Evolutionary conservation across 2,329 filamentous ascomycete genomes (phyloP).

Genomic region (Monosporascus cannonballus): DNA sequence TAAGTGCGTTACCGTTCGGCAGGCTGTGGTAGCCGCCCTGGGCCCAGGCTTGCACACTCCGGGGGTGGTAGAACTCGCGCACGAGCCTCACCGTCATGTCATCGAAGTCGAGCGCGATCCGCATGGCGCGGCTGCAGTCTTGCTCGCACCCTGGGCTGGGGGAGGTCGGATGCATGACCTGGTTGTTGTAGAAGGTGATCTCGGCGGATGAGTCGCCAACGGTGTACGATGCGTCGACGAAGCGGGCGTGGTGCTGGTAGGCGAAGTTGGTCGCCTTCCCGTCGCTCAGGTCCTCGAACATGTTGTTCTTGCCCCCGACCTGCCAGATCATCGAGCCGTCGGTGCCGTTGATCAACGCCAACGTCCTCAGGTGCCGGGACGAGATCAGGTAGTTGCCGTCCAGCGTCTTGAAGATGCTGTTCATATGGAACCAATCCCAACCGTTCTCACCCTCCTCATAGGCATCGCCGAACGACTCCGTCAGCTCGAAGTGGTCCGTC

Average conservation of each 20-base stretch:
- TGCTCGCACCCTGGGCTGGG: slow-evolving; percentile 20
- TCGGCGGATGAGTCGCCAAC: slow-evolving; percentile 14
- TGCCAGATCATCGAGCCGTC: slow-evolving; percentile 30
- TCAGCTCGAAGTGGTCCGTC: slow-evolving; percentile 14
- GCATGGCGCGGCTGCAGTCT: slow-evolving; percentile 36
- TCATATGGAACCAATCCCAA: slow-evolving; percentile 35
- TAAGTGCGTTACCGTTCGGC: slow-evolving; percentile 44
- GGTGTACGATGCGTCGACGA: slow-evolving; percentile 16
- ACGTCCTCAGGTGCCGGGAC: slow-evolving; percentile 23
- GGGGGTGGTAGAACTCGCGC: slow-evolving; percentile 34
- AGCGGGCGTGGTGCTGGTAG: slow-evolving; percentile 34
- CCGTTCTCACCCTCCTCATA: slow-evolving; percentile 3
- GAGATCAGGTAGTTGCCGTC: slow-evolving; percentile 33
- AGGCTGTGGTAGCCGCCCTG: slow-evolving; percentile 47
- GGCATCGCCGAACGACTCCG: slow-evolving; percentile 7
- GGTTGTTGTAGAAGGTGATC: slow-evolving; percentile 34
- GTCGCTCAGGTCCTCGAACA: slow-evolving; percentile 29
- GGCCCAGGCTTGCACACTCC: slow-evolving; percentile 31
- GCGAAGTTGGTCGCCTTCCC: slow-evolving; percentile 29
- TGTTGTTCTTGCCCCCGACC: slow-evolving; percentile 31
- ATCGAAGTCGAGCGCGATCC: slow-evolving; percentile 37
- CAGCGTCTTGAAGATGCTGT: slow-evolving; percentile 29
- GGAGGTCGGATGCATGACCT: slow-evolving; percentile 20
- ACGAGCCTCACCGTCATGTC: slow-evolving; percentile 37
- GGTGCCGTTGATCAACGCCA: slow-evolving; percentile 26